Conservation (phyloP, 2,329 filamentous ascomycete genomes). For the Gaeumannomyces sp. region DNA sequence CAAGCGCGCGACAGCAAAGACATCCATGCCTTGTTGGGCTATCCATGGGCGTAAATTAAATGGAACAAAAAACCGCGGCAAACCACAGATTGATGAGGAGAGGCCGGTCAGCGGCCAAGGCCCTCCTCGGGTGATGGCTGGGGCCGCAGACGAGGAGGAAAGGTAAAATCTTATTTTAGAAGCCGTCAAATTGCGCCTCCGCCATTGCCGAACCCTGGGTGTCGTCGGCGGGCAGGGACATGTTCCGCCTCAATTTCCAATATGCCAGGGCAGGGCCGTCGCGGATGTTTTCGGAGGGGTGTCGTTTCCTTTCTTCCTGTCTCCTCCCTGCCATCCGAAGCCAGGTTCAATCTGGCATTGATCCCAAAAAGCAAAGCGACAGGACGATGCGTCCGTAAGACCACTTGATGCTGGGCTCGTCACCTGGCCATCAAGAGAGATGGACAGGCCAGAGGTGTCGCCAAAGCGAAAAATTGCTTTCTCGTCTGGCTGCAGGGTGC, state of each 20-base stretch:
- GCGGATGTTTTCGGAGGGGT: not conserved
- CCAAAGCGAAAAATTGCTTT: no score
- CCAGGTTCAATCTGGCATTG: not conserved
- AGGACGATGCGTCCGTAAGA: not conserved
- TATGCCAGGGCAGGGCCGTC: no score
- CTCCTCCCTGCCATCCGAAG: not conserved
- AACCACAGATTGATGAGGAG: not conserved
- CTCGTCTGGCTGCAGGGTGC: no score
- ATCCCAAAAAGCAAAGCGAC: not conserved
- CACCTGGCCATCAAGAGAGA: not conserved
- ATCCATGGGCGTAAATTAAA: not conserved
- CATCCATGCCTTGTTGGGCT: not conserved
- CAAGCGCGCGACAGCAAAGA: no score
- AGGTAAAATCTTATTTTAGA: not conserved
- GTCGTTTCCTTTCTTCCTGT: not conserved
- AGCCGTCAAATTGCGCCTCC: not conserved
- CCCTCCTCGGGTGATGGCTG: no score
- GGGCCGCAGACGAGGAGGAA: not conserved
- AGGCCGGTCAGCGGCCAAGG: no score
- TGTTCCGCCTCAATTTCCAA: conserved; percentile 1
- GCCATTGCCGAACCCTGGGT: not conserved
- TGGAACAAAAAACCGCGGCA: not conserved
- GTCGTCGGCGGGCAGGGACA: not conserved
- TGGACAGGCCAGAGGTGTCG: no score
- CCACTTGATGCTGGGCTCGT: not conserved